Percentiles rank a stretch among this genome's conserved stretches.
These are phyloP conservation scores for Veloboletus limbatus DNA, from an alignment of 1,284 basidiomycete species.

Conservation along the genomic window DNA sequence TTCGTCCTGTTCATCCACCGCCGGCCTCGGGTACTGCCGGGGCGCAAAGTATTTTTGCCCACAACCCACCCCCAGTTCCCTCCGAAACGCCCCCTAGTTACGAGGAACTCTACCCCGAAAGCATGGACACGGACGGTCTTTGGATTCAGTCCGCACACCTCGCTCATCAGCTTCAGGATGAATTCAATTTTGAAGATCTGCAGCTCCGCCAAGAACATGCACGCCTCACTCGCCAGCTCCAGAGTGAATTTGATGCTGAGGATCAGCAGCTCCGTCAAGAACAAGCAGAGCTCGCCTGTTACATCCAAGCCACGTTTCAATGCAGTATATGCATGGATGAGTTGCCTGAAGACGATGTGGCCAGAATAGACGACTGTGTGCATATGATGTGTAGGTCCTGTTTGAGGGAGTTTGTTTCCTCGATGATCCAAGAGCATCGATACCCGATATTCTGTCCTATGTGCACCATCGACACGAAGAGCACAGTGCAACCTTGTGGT, in stretches of 20 bases:
- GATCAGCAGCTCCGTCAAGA: constrained; percentile 40
- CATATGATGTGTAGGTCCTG: constrained; percentile 61
- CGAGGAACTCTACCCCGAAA: constrained; percentile 10
- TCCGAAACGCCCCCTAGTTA: constrained; percentile 9
- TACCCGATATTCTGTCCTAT: constrained; percentile 63
- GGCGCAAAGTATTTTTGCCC: constrained; percentile 28
- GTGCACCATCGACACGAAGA: constrained; percentile 39
- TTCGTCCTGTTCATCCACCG: not conserved
- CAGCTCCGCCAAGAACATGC: constrained; percentile 37
- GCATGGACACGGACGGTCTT: constrained; percentile 6
- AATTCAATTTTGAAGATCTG: constrained; percentile 43
- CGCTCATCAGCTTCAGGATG: constrained; percentile 31
- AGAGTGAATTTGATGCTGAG: constrained; percentile 47
- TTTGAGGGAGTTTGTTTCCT: constrained; percentile 41
- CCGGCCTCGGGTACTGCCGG: not conserved
- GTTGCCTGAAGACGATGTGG: constrained; percentile 44
- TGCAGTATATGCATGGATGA: constrained; percentile 61
- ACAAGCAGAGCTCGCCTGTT: constrained; percentile 36
- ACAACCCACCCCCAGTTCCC: constrained; percentile 29
- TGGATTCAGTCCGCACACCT: constrained; percentile 25
- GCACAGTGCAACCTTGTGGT: constrained; percentile 38
- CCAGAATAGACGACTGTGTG: constrained; percentile 44
- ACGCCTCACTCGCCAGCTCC: constrained; percentile 33
- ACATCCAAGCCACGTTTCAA: constrained; percentile 35
- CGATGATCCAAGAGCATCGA: constrained; percentile 49